Evolutionary conservation across 2,329 filamentous ascomycete genomes (phyloP), one percentile per base, ranked within the genome.

Genomic region (Claviceps maximensis): DNA sequence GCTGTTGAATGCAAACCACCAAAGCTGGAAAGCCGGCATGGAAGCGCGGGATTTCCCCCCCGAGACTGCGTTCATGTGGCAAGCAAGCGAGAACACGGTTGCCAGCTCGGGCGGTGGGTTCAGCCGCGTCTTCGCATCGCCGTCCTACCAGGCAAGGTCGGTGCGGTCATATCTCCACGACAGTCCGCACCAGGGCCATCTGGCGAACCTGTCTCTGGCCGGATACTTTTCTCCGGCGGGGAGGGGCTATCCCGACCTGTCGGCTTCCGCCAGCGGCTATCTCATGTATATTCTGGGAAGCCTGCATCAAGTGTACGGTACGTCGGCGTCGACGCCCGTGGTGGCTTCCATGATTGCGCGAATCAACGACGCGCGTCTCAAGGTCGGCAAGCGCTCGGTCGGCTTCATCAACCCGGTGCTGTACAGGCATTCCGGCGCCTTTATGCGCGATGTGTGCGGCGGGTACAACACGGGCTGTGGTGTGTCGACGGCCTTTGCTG

Each of bases 351-450:
- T 88, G 55, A 68, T 88, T 48, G 73, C 77, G 0, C 73, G 84
- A 33, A 65, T 87, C 51, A 87, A 87, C 61, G 79, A 82, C 55
- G 75, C 77, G 23, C 72, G 82, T 33, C 65, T 85, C 46, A 67
- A 73, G 13, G 67, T 69, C 21, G 77, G 78, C 1, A 74, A 75
- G 61, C 62, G 72, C 6, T 60, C 69, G 0, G 65, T 83, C 58
- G 80, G 80, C 0, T 83, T 82, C 60, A 63, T 83, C 27, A 83
- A 83, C 63, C 79, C 79, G 1, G 80, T 76, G 74, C 65, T 84
- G 15, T 83, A 82, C 58, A 59, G 62, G 6, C 55, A 61, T 23
- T 65, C 63, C 1, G 50, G 57, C 7, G 42, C 51, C 10, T 67
- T 56, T 3, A 65, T 71, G 19, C 67, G 61, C 1, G 69, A 71